These are phyloP conservation scores for Bertia moriformis DNA, from an alignment of 2,329 filamentous ascomycete genomes.

Conservation along the genomic window DNA sequence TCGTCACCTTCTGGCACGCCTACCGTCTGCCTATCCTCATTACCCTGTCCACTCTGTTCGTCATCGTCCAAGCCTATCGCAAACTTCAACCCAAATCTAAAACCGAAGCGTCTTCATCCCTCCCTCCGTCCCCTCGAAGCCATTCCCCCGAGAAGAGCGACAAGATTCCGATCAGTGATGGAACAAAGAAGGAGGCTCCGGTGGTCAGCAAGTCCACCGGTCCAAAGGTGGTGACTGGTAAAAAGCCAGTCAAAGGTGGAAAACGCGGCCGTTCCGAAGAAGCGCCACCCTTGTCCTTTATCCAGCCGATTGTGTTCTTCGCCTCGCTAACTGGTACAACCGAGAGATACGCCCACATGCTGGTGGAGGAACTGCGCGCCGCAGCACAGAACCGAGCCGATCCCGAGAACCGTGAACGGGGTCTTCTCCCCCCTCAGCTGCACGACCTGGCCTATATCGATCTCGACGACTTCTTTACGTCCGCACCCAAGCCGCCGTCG, in stretches of 20 bases:
- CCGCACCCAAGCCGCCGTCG: slow-evolving; percentile 44
- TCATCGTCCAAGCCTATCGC: slow-evolving; percentile 25
- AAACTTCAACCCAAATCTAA: slow-evolving; percentile 17
- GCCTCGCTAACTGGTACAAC: slow-evolving; percentile 48
- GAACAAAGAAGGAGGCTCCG: background rate
- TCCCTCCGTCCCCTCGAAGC: slow-evolving; percentile 3
- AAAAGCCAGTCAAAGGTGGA: slow-evolving; percentile 4
- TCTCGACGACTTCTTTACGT: slow-evolving; percentile 83
- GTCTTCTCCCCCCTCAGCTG: slow-evolving; percentile 43
- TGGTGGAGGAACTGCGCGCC: slow-evolving; percentile 32
- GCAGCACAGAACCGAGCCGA: slow-evolving; percentile 13
- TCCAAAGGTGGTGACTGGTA: slow-evolving; percentile 5
- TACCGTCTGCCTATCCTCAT: slow-evolving; percentile 29
- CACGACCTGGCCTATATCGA: slow-evolving; percentile 75
- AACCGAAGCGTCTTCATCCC: slow-evolving; percentile 16
- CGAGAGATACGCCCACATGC: slow-evolving; percentile 21
- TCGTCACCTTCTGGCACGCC: slow-evolving; percentile 27
- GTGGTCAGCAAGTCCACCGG: background rate
- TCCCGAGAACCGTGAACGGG: slow-evolving; percentile 3
- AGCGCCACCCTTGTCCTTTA: slow-evolving; percentile 6
- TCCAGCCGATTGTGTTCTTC: slow-evolving; percentile 48
- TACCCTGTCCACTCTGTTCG: slow-evolving; percentile 18
- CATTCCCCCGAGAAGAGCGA: slow-evolving; percentile 30
- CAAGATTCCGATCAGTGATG: slow-evolving; percentile 11
- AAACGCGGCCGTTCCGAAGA: slow-evolving; percentile 1